phyloP scores from a whole-genome alignment of 2,329 filamentous ascomycete genomes.

The Aspergillus nomiae region DNA sequence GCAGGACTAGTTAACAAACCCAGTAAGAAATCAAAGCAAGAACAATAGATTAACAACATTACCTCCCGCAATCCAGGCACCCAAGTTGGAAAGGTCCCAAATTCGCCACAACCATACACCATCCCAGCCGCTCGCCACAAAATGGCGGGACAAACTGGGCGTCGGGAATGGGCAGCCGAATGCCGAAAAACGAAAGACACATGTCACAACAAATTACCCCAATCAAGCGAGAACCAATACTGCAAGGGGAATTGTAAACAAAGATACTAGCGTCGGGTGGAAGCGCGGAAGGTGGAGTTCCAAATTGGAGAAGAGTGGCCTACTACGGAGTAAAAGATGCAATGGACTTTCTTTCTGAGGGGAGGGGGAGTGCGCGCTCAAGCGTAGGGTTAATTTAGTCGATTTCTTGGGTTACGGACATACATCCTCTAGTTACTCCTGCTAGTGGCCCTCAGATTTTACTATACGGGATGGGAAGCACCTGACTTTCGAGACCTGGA shows the following conservation, averaged over 20 bases:
- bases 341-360: neutral
- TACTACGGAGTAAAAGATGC: neutral
- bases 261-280: constrained; percentile 11
- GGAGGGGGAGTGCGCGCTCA: neutral
- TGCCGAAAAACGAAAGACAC: neutral
- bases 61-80: neutral
- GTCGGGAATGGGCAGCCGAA: neutral
- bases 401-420: neutral
- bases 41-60: neutral
- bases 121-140: neutral
- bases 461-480: neutral
- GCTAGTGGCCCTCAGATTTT: neutral
- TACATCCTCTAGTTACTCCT: neutral
- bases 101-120: neutral
- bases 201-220: neutral
- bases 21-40: neutral
- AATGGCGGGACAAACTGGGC: neutral
- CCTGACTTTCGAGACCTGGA: neutral
- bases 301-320: neutral
- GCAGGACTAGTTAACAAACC: neutral
- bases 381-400: constrained; percentile 5
- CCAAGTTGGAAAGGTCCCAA: neutral
- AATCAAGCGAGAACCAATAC: neutral
- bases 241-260: neutral
- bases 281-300: constrained; percentile 10